Base-by-base conservation (phyloP, 768 basidiomycete species). In the Mycena metata region DNA sequence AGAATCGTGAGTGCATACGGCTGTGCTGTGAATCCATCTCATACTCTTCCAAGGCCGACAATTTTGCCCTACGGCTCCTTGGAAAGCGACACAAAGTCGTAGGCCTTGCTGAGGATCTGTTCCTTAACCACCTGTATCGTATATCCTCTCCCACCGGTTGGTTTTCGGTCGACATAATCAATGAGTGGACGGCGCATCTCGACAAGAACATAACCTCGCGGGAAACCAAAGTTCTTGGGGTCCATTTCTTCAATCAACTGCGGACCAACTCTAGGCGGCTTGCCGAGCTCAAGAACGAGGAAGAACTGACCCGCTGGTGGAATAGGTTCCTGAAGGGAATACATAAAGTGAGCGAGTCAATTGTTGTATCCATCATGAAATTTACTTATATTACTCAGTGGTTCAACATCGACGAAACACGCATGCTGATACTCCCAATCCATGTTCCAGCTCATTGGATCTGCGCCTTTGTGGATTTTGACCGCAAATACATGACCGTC, bases 401-500 rank as follows among this genome's bases (percentile, higher is more conserved):
- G 60, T 61, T 61, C 36, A 61, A 30, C 5, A 16, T 35, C 23
- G 5, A 61, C 16, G 60, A 61, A 24, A 61, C 60, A 16, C 60
- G 60, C 2, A 33, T 33, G 4, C 41, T 50, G 4, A 49, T 60
- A 16, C 30, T 60, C 9, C 45, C 45, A 3, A 60, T 60, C n/a
- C 46, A 60, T 49, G 30, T 60, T 3, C 45, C 58, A 12, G 0
- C 15, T 5, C 58, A 60, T 60, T 60, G 58, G 58, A 49, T 60
- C 12, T 60, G 58, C 46, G 26, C 45, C n/a, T 60, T 60, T 21
- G 35, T 60, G 49, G 49, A 51, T 51, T 59, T 56, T n/a, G 55
- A 56, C 16, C 12, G 24, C 2, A 13, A 41, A 1, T 56, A 56
- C 26, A 9, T 56, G 3, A 23, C 55, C 7, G 26, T 56, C 2